phyloP scores from a whole-genome alignment of 169 alveolate genomes.

The Cryptosporidium parvum region DNA sequence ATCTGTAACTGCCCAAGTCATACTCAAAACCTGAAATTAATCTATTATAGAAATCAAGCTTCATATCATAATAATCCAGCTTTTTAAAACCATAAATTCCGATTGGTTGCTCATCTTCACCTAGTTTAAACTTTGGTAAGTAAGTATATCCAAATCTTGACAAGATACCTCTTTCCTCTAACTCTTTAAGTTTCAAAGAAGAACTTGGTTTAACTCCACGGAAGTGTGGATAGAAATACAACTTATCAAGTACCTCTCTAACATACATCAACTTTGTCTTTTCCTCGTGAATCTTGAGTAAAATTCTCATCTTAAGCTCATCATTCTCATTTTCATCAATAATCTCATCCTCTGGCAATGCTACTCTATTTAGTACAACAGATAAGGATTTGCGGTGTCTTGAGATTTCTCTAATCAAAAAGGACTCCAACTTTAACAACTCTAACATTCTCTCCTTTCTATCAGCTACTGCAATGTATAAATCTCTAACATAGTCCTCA shows the following conservation, averaged over 20 bases:
- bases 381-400: conserved; percentile 32
- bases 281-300: conserved; percentile 41
- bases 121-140: conserved; percentile 16
- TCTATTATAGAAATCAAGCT: background rate
- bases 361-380: conserved; percentile 5
- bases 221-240: conserved; percentile 48
- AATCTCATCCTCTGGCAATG: conserved; percentile 33
- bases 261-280: conserved; percentile 34
- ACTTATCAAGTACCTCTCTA: conserved; percentile 40
- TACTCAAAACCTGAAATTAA: conserved; percentile 3
- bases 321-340: conserved; percentile 2
- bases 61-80: background rate
- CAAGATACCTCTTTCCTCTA: conserved; percentile 12
- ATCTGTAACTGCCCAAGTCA: background rate
- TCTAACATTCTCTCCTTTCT: conserved; percentile 4
- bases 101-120: background rate
- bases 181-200: background rate
- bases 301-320: conserved; percentile 32
- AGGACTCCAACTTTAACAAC: conserved; percentile 28
- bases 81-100: conserved; percentile 38
- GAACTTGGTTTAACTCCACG: background rate
- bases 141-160: conserved; percentile 2
- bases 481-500: conserved; percentile 27
- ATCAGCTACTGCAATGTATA: background rate
- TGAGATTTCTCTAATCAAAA: conserved; percentile 14